phyloP scores from a whole-genome alignment of 176 grass and related monocot genomes.

The Paspalum notatum region DNA sequence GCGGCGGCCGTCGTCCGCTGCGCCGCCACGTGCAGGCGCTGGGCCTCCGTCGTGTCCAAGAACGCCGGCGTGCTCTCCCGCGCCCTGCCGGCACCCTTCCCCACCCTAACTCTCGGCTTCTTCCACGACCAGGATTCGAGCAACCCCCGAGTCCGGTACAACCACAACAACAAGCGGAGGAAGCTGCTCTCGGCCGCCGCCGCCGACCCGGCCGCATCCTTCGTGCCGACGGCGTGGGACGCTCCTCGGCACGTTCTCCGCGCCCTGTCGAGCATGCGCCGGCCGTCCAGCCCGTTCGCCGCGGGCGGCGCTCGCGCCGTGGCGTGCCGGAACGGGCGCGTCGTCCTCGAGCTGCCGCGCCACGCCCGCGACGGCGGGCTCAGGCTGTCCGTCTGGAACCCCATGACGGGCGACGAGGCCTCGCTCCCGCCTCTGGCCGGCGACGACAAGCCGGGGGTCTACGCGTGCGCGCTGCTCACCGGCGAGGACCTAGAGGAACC shows the following conservation, averaged over 20 bases:
- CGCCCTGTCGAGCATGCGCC: too few species aligned
- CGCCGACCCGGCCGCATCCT: background rate
- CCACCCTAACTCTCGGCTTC: background rate
- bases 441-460: background rate
- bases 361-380: background rate
- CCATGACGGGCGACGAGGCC: background rate
- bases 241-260: background rate
- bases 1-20: background rate
- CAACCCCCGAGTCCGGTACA: too few species aligned
- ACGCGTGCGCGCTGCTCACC: background rate
- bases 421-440: background rate
- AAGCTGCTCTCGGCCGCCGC: background rate
- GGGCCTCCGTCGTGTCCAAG: background rate
- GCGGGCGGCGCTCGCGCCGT: background rate
- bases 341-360: background rate
- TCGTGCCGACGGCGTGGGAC: slow-evolving; percentile 29
- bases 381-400: background rate
- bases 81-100: background rate
- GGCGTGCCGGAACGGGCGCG: background rate
- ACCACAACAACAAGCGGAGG: background rate
- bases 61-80: background rate
- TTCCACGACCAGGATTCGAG: background rate
- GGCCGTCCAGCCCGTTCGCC: too few species aligned
- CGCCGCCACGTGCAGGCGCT: background rate
- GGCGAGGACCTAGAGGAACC: background rate